Evolutionary conservation across 2,329 filamentous ascomycete genomes (phyloP), one percentile per base, ranked within the genome.

Genomic region (Pyricularia sp.): DNA sequence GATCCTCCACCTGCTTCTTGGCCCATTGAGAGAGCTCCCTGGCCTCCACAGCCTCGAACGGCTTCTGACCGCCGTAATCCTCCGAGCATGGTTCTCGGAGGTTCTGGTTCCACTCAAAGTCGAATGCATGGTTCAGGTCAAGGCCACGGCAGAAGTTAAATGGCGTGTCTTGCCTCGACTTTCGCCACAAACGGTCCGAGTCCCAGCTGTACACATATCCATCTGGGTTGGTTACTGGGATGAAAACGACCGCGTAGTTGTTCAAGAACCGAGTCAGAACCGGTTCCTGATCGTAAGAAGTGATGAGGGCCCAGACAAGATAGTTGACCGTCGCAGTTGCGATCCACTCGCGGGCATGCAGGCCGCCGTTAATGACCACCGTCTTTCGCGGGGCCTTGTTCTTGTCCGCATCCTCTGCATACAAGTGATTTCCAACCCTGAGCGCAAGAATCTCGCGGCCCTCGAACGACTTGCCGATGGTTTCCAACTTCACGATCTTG

Each of bases 341-440:
- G 69, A 99, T 96, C 94, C 94, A 99, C 79, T 99, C 94, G 49
- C 94, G 85, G 3, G 93, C 93, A 75, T 97, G 94, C n/a, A 90
- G 82, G 62, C 93, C 93, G 64, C 91, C 94, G 4, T 87, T 87
- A 24, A 99, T 80, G 63, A 71, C 68, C 19, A 75, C 73, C 2
- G 73, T 73, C 66, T 74, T 73, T 44, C 68, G 68, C 55, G 65
- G 63, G 78, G 1, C 60, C 8, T 64, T 68, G 31, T 65, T 62
- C 10, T 66, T 24, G 40, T n/a, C 19, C 40, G 19, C 40, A n/a
- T n/a, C 40, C 55, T 62, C 3, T 13, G 57, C 1, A 60, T 33
- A 1, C 67, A 33, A n/a, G n/a, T 8, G 4, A n/a, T 49, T 49
- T 22, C 93, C 91, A 4, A 97, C 82, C 66, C 89, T 87, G 26